Conservation (phyloP, 306 rosid species). For the Prunus salicina region DNA sequence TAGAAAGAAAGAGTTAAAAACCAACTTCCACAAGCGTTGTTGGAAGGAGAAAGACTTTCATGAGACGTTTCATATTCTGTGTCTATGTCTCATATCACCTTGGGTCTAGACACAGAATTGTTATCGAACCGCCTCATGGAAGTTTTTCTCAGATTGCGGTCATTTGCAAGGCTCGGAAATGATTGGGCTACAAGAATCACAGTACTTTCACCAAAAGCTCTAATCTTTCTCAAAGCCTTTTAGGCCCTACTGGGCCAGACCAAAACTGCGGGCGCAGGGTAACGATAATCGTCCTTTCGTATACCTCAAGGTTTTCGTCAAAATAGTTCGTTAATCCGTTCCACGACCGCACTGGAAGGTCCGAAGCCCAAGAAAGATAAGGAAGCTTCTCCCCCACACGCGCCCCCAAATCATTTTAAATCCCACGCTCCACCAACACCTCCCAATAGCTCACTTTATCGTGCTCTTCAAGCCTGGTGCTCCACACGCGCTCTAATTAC, state of each 20-base stretch:
- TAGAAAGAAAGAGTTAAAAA: too few species aligned
- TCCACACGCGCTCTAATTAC: not conserved
- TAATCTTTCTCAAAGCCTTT: not conserved
- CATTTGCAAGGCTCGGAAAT: not conserved
- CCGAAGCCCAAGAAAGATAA: constrained; percentile 18
- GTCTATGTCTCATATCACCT: too few species aligned
- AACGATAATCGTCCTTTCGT: not conserved
- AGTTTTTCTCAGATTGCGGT: not conserved
- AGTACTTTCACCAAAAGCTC: too few species aligned
- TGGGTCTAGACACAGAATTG: too few species aligned
- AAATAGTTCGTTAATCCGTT: constrained; percentile 12
- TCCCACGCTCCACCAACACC: not conserved
- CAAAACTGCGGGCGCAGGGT: not conserved
- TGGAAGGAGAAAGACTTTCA: too few species aligned
- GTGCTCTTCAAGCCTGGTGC: not conserved
- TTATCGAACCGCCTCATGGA: too few species aligned
- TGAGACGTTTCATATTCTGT: too few species aligned
- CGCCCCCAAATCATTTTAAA: not conserved
- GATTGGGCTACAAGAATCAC: not conserved
- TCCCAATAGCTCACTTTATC: not conserved
- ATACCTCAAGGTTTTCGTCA: not conserved
- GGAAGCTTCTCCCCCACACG: not conserved
- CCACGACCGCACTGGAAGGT: not conserved
- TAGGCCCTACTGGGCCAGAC: not conserved
- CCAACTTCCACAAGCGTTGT: too few species aligned